Base-by-base conservation (phyloP, 73 alveolate genomes). In the Paramecium sexaurelia region DNA sequence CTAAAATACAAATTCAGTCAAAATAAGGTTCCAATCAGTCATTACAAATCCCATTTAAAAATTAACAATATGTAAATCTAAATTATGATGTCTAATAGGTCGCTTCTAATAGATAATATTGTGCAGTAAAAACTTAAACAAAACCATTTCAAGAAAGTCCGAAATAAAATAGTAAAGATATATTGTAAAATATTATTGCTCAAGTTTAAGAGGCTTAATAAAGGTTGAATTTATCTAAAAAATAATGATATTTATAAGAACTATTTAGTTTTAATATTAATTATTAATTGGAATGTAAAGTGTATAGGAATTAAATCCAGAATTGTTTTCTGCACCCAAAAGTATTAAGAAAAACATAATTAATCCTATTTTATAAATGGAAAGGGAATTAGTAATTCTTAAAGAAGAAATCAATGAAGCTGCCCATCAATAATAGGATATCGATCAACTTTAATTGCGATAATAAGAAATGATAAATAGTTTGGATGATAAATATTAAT, bases 91-190 rank as follows among this genome's bases (percentile, higher is more conserved):
- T 26, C 7, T 51, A 5, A 51, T 51, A 51, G 67, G 32, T 26
- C 67, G 15, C 67, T n/a, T 15, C 67, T 51, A 17, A 26, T n/a
- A 61, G 26, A 9, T 32, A 61, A 61, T 61, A 61, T 61, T 61
- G 1, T 24, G 26, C 83, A 29, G 39, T 32, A 29, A 11, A 19
- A 32, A 22, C 51, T 26, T 26, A 29, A 13, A 3, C 83, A 26
- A 61, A 45, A 32, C 67, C 67, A 51, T 61, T 29, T 15, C 83
- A 61, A 32, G 83, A 61, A 61, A 61, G 83, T 61, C 83, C 83
- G 35, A 27, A 73, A 39, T 1, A 36, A 11, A 73, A 73, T 39
- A 27, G 11, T 32, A 73, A 73, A 36, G 87, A 73, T 37, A 73
- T 33, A 36, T 24, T 73, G 27, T 36, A 36, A 36, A 61, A 73